Evolutionary conservation across 176 grass and related monocot species (phyloP).

Genomic region (Puccinellia tenuiflora): DNA sequence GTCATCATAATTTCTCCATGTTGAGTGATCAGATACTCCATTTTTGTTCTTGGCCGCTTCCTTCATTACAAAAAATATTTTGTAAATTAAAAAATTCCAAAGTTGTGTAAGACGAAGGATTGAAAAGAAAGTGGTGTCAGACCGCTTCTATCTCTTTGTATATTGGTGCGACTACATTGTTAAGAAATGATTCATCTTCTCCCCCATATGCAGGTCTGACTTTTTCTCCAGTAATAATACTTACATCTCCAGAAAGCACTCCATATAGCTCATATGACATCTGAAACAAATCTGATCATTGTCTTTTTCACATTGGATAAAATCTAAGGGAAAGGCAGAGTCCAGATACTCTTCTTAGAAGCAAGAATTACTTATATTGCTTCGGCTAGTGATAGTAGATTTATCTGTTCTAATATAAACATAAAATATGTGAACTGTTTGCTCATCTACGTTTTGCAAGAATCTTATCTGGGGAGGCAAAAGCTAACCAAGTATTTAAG

Average conservation of each 20-base stretch:
- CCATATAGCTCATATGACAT: too few species aligned
- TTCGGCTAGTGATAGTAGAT: too few species aligned
- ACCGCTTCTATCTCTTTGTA: conserved; percentile 70
- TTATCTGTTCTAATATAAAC: too few species aligned
- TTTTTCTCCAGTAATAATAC: conserved; percentile 80
- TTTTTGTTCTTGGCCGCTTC: conserved; percentile 83
- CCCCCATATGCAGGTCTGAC: conserved; percentile 75
- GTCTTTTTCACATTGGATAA: too few species aligned
- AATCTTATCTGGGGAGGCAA: too few species aligned
- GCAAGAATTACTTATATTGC: too few species aligned
- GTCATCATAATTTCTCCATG: conserved; percentile 98
- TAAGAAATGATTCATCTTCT: conserved; percentile 79
- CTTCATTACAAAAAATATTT: conserved; percentile 47
- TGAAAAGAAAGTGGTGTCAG: conserved; percentile 18
- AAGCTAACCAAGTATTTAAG: too few species aligned
- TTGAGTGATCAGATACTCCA: conserved; percentile 80
- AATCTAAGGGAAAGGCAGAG: too few species aligned
- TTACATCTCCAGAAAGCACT: conserved; percentile 22
- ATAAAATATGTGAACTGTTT: too few species aligned
- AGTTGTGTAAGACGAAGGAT: conserved; percentile 7
- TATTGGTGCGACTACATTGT: conserved; percentile 72
- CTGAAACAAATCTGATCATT: too few species aligned
- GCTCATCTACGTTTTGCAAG: too few species aligned
- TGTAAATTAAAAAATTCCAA: conserved; percentile 20
- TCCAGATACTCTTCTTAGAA: too few species aligned